A percentile compares a stretch with the other conserved stretches of the same genome.
Evolutionary conservation across 2,329 filamentous ascomycete species (phyloP).

Genomic region (Hymenoscyphus linearis): DNA sequence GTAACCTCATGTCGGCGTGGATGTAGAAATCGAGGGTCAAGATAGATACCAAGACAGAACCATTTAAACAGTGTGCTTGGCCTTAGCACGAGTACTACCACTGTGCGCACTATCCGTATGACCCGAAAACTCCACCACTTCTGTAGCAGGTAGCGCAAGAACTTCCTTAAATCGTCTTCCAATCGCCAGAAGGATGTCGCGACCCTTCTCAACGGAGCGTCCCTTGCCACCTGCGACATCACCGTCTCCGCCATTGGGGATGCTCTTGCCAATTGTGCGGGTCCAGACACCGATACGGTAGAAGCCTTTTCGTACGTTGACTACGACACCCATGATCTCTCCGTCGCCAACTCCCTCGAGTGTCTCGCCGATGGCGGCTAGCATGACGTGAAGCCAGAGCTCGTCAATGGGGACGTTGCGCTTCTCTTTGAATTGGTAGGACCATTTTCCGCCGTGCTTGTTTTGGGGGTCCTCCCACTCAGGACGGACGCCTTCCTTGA

Average conservation of each 20-base stretch:
- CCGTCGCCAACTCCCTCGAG: slow-evolving; percentile 95
- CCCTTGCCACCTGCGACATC: slow-evolving; percentile 73
- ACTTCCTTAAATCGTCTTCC: slow-evolving; percentile 91
- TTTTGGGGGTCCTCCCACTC: slow-evolving; percentile 99
- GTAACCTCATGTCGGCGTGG: background rate
- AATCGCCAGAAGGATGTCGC: slow-evolving; percentile 77
- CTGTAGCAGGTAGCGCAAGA: slow-evolving; percentile 69
- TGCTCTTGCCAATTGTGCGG: slow-evolving; percentile 81
- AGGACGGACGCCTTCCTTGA: slow-evolving; percentile 94
- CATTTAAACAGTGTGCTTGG: slow-evolving; percentile 77
- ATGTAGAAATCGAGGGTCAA: background rate
- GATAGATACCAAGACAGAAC: background rate
- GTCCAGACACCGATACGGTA: slow-evolving; percentile 98
- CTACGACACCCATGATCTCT: slow-evolving; percentile 98
- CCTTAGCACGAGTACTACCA: slow-evolving; percentile 91
- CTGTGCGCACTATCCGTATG: slow-evolving; percentile 91
- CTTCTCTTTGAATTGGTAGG: slow-evolving; percentile 97
- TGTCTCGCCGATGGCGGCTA: slow-evolving; percentile 94
- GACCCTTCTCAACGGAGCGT: slow-evolving; percentile 73
- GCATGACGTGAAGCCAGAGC: slow-evolving; percentile 95
- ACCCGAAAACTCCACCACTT: slow-evolving; percentile 89
- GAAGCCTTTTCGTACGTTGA: slow-evolving; percentile 98
- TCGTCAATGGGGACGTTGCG: slow-evolving; percentile 86
- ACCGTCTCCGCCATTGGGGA: slow-evolving; percentile 68
- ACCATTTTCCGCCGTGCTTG: slow-evolving; percentile 99